A percentile compares a stretch with the other conserved stretches of the same genome.
phyloP scores from a whole-genome alignment of 495 filamentous ascomycete species.

The Parmelia sp. region DNA sequence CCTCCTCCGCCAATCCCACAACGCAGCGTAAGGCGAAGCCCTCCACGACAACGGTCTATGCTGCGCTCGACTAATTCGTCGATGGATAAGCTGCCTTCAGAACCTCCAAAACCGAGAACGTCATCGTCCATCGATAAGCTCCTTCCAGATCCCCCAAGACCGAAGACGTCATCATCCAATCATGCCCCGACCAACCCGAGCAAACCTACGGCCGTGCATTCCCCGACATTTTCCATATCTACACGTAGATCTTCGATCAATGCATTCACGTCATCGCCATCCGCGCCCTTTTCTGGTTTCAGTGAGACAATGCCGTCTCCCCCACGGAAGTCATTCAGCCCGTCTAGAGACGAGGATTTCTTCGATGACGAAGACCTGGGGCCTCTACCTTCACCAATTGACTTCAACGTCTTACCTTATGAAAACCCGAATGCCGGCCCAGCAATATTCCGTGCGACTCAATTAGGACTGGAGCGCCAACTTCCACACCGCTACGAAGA shows the following conservation, averaged over 20 bases:
- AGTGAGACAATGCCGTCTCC: conserved; percentile 2
- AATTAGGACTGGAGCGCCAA: not conserved
- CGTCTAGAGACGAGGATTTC: not conserved
- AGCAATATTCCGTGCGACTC: not conserved
- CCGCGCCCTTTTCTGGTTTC: not conserved
- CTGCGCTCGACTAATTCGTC: conserved; percentile 1
- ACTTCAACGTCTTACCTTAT: conserved; percentile 15
- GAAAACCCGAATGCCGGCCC: conserved; percentile 7
- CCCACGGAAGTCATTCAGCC: not conserved
- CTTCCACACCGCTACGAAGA: conserved; percentile 12
- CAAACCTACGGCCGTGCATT: not conserved
- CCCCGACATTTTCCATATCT: conserved; percentile 9
- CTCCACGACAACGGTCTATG: not conserved
- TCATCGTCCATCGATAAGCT: not conserved
- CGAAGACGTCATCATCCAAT: not conserved
- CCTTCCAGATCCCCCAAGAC: not conserved
- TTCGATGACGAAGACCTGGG: conserved; percentile 21
- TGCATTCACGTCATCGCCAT: conserved; percentile 1
- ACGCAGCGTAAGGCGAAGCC: conserved; percentile 5
- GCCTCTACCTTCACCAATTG: conserved; percentile 12
- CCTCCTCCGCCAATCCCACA: conserved; percentile 6
- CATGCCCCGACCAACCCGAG: not conserved
- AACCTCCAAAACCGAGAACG: conserved; percentile 3
- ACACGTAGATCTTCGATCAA: conserved; percentile 7
- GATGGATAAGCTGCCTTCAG: not conserved